Conservation (phyloP, 179 eudicot genomes). For the Beta corolliflora region DNA sequence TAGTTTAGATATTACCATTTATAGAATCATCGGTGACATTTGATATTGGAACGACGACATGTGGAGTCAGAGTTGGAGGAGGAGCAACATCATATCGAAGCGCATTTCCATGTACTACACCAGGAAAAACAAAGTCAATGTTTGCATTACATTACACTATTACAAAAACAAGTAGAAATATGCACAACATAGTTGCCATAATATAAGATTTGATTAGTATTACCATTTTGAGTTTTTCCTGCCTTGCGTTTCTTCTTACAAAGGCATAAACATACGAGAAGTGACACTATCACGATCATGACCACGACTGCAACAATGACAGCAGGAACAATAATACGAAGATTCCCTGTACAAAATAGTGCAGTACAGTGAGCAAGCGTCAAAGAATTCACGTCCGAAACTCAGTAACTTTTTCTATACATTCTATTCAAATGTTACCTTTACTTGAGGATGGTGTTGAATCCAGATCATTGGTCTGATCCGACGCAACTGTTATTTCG, state of each 20-base stretch:
- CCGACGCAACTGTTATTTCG: background rate
- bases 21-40: background rate
- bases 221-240: constrained; percentile 10
- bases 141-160: too few relatives aligned
- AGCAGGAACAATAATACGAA: background rate
- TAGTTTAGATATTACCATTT: background rate
- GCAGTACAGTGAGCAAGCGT: background rate
- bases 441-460: constrained; percentile 2
- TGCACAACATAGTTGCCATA: background rate
- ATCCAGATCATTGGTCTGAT: background rate
- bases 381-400: background rate
- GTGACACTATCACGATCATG: background rate
- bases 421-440: background rate
- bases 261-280: constrained; percentile 1
- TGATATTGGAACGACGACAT: background rate
- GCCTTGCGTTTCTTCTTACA: background rate
- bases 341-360: constrained; percentile 8
- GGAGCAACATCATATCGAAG: background rate
- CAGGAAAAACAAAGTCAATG: background rate
- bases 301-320: background rate
- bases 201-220: background rate
- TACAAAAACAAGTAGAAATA: too few relatives aligned
- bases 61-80: background rate
- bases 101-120: background rate
- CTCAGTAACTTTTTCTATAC: background rate